A percentile compares a stretch with the other conserved stretches of the same genome.
These are phyloP conservation scores for Apophysomyces trapeziformis DNA, from an alignment of 371 early-diverging fungal species.

Conservation along the genomic window DNA sequence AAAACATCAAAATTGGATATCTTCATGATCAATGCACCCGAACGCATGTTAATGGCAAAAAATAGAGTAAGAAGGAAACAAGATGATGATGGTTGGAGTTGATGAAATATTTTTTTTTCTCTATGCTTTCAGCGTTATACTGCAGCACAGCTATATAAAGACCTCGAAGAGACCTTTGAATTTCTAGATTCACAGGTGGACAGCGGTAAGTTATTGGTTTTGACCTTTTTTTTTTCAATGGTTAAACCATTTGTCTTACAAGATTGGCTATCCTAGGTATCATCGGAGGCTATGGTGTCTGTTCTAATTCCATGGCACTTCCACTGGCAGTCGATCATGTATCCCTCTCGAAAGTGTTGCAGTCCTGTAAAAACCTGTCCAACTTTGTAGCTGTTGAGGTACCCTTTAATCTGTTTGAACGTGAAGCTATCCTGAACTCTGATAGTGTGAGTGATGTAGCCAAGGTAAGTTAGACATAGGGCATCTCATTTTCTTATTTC, in stretches of 20 bases:
- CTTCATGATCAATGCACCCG: constrained; percentile 82
- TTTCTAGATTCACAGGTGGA: constrained; percentile 69
- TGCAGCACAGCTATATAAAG: constrained; percentile 55
- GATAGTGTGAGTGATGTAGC: constrained; percentile 59
- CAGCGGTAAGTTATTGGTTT: constrained; percentile 34
- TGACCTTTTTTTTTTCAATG: too few relatives aligned
- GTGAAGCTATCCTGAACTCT: constrained; percentile 48
- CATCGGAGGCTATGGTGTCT: constrained; percentile 74
- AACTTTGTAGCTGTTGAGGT: constrained; percentile 70
- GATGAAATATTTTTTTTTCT: background rate
- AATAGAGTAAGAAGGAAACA: constrained; percentile 37
- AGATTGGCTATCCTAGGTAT: constrained; percentile 32
- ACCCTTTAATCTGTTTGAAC: constrained; percentile 82
- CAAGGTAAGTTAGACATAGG: constrained; percentile 31
- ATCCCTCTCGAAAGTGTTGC: constrained; percentile 42
- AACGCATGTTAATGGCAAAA: constrained; percentile 69
- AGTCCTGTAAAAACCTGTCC: constrained; percentile 39
- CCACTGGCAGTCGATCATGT: constrained; percentile 66
- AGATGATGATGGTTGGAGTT: background rate
- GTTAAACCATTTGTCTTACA: background rate
- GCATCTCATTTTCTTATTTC: background rate
- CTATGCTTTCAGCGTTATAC: constrained; percentile 34
- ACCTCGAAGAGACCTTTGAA: constrained; percentile 59
- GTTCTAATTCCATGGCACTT: constrained; percentile 70
- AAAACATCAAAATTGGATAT: constrained; percentile 66